These are phyloP conservation scores for Obelidium mucronatum DNA, from an alignment of 192 early-diverging fungal genomes.

Conservation along the genomic window DNA sequence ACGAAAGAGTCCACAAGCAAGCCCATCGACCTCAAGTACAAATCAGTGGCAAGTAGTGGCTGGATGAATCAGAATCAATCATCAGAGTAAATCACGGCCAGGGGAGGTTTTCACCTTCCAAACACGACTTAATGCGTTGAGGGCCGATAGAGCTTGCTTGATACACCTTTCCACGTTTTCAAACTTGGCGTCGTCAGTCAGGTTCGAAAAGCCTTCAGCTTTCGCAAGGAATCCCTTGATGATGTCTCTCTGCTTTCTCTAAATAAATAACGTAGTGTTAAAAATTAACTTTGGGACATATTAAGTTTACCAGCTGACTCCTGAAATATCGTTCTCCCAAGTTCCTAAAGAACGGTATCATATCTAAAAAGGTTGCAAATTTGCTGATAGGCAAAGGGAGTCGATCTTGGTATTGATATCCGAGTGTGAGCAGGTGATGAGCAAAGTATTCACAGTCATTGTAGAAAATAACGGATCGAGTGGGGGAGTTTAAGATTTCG, in stretches of 20 bases:
- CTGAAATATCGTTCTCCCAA: constrained; percentile 62
- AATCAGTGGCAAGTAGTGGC: constrained; percentile 41
- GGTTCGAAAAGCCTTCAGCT: constrained; percentile 41
- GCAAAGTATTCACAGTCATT: constrained; percentile 72
- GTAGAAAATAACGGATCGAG: constrained; percentile 65
- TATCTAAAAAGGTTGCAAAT: constrained; percentile 58
- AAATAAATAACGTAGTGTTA: too few relatives aligned
- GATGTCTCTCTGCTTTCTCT: constrained; percentile 65
- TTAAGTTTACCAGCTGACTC: constrained; percentile 58
- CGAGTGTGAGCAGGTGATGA: constrained; percentile 48
- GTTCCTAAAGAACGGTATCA: constrained; percentile 53
- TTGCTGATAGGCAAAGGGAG: constrained; percentile 45
- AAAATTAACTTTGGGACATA: background rate
- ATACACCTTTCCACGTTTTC: constrained; percentile 56
- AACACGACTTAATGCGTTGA: constrained; percentile 54
- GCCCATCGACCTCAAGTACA: constrained; percentile 47
- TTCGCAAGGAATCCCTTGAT: constrained; percentile 53
- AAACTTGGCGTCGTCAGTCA: constrained; percentile 52
- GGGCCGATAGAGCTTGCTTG: constrained; percentile 58
- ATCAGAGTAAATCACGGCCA: constrained; percentile 24
- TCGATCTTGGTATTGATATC: constrained; percentile 54
- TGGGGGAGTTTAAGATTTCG: constrained; percentile 56
- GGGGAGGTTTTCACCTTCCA: constrained; percentile 58
- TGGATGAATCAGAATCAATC: constrained; percentile 12
- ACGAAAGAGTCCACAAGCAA: constrained; percentile 42